Base-by-base conservation (phyloP, 2,329 filamentous ascomycete genomes). In the Ophiostoma sp. region DNA sequence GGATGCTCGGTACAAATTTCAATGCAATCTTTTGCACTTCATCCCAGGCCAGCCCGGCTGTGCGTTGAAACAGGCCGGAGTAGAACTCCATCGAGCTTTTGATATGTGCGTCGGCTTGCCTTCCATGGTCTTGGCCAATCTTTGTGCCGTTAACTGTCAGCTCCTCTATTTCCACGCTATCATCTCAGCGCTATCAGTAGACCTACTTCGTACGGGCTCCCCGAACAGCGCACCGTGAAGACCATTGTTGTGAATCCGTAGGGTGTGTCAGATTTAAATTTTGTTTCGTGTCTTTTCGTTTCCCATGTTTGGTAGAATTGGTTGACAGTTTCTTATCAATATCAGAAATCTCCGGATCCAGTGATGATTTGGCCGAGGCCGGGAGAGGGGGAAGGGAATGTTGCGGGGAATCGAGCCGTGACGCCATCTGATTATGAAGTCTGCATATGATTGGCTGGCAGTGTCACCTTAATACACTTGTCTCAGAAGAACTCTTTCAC, bases 1-100 rank as follows among this genome's bases (percentile, higher is more conserved):
- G 19, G 63, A 72, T 72, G 48, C 17, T 72, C 12, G 63, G 22
- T 9, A 22, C 61, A 33, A 57, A 72, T 7, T 59, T 33, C 19
- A 39, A 5, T 3, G 71, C 71, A 9, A 22, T 59, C 6, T 57
- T 17, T 22, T 48, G 36, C 17, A 69, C 71, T 4, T 39, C 63
- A 0, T 3, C 39, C 71, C 71, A 73, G 19, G 5, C 39, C 17
- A 73, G 3, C 2, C 28, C 55, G 19, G 71, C 50, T 52, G 63
- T 55, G 7, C 45, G 50, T 5, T 63, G 64, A 42, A 69, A 73
- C 1, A 69, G 25, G 9, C 31, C 64, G 12, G 33, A 31, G 52
- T 73, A 73, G 31, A 73, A 72, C 8, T 17, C 39, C 9, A 72
- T 68, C 11, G 48, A 28, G n/a, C 36, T 59, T 33, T 19, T 22